Conservation (phyloP, 352 stramenopile genomes). For the Phytophthora syringae region DNA sequence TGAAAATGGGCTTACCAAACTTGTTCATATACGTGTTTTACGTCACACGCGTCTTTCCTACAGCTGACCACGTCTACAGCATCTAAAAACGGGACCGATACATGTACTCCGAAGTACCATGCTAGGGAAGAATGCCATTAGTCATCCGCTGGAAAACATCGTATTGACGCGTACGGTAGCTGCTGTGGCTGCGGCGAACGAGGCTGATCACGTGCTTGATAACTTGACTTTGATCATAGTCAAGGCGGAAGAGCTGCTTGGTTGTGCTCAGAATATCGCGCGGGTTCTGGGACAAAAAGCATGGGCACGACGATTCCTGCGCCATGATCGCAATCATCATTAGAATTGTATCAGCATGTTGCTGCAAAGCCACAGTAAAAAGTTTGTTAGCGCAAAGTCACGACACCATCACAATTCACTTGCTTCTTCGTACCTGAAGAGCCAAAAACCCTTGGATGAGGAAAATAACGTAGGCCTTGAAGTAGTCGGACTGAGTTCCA, state of each 20-base stretch:
- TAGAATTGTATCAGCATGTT: conserved; percentile 94
- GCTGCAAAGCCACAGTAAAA: conserved; percentile 37
- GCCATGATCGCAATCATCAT: conserved; percentile 98
- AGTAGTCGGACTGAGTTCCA: conserved; percentile 90
- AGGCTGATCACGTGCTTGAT: conserved; percentile 92
- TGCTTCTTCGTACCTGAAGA: conserved; percentile 76
- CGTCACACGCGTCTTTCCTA: conserved; percentile 13
- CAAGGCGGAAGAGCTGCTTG: conserved; percentile 80
- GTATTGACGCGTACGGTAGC: conserved; percentile 91
- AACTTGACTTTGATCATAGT: conserved; percentile 85
- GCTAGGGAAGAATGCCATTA: conserved; percentile 90
- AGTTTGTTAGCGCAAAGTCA: conserved; percentile 22
- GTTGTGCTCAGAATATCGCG: conserved; percentile 78
- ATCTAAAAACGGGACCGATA: too few relatives aligned
- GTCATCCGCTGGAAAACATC: conserved; percentile 93
- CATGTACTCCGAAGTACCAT: conserved; percentile 3
- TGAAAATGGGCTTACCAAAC: conserved; percentile 7
- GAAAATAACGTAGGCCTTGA: conserved; percentile 97
- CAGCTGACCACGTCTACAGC: neutral
- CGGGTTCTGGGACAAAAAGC: conserved; percentile 91
- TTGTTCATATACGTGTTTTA: conserved; percentile 27
- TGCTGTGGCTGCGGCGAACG: conserved; percentile 90
- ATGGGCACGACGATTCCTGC: conserved; percentile 95
- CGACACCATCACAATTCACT: neutral
- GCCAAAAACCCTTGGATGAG: conserved; percentile 98